Conservation (phyloP, 352 stramenopile species). For the Phytophthora boehmeriae region DNA sequence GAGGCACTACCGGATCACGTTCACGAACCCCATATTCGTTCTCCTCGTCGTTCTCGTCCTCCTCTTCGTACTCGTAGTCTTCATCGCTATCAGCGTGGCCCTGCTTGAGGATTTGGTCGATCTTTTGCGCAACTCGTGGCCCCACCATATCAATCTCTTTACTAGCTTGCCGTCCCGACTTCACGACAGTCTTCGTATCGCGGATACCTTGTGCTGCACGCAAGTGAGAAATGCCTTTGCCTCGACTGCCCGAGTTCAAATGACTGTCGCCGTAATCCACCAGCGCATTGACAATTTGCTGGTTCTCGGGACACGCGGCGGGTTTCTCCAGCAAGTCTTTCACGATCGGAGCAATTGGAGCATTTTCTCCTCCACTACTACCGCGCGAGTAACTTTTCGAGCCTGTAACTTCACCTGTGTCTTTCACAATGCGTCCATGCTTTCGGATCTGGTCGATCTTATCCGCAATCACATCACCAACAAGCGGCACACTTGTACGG, state of each 20-base stretch:
- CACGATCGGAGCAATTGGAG: conserved; percentile 61
- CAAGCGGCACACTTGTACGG: conserved; percentile 47
- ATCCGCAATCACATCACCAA: conserved; percentile 72
- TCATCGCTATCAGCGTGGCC: conserved; percentile 76
- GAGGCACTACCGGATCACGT: conserved; percentile 5
- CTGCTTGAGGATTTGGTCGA: conserved; percentile 77
- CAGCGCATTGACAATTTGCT: conserved; percentile 69
- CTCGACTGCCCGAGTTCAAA: conserved; percentile 61
- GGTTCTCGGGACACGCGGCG: conserved; percentile 62
- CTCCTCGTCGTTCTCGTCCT: conserved; percentile 33
- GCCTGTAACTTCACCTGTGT: conserved; percentile 25
- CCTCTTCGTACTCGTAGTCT: conserved; percentile 57
- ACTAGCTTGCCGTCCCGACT: conserved; percentile 52
- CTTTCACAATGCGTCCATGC: conserved; percentile 67
- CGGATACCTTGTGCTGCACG: conserved; percentile 68
- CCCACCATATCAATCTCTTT: conserved; percentile 70
- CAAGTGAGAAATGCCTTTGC: conserved; percentile 80
- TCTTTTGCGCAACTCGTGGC: conserved; percentile 57
- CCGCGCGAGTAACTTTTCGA: conserved; percentile 1
- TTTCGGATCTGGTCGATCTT: conserved; percentile 84
- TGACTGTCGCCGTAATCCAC: conserved; percentile 78
- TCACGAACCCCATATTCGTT: conserved; percentile 34
- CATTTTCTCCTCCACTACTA: not conserved
- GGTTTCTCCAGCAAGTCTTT: conserved; percentile 63
- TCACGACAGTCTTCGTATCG: conserved; percentile 55